Evolutionary conservation across 1,284 basidiomycete genomes (phyloP).

Genomic region (Papiliotrema terrestris): DNA sequence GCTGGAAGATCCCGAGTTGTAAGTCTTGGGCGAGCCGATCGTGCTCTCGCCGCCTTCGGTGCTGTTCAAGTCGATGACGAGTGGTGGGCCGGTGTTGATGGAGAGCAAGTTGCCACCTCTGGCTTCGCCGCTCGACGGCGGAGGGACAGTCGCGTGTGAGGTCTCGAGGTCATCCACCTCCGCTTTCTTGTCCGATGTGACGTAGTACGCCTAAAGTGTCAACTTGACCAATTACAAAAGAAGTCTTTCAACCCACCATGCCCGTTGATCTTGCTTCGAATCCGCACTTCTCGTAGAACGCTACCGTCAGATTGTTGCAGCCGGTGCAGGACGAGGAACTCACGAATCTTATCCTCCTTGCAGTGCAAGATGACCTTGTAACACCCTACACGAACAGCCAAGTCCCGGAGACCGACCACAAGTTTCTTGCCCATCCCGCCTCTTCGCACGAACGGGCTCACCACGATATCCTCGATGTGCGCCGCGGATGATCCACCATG

Average conservation of each 20-base stretch:
- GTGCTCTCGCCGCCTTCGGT: neutral
- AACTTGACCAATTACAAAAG: neutral
- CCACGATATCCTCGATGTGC: conserved; percentile 95
- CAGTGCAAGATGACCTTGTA: conserved; percentile 98
- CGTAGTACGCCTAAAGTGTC: neutral
- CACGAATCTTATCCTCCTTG: conserved; percentile 81
- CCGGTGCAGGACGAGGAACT: too few species aligned
- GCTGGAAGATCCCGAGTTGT: neutral
- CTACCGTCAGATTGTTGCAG: conserved; percentile 50
- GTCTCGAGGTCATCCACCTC: neutral
- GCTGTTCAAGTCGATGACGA: neutral
- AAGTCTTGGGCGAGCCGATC: neutral
- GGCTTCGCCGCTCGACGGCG: neutral
- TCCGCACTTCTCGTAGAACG: conserved; percentile 96
- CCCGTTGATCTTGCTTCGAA: conserved; percentile 18
- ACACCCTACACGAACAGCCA: conserved; percentile 71
- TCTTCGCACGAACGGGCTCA: conserved; percentile 78
- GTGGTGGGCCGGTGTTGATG: neutral
- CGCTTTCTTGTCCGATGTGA: neutral
- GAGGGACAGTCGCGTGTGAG: neutral
- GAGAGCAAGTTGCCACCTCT: neutral
- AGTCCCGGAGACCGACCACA: conserved; percentile 73
- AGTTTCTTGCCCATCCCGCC: conserved; percentile 74
- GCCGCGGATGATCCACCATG: conserved; percentile 73
- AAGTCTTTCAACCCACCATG: conserved; percentile 12